These are phyloP conservation scores for Emergomyces pasteurianus DNA, from an alignment of 2,329 filamentous ascomycete genomes.

Conservation along the genomic window DNA sequence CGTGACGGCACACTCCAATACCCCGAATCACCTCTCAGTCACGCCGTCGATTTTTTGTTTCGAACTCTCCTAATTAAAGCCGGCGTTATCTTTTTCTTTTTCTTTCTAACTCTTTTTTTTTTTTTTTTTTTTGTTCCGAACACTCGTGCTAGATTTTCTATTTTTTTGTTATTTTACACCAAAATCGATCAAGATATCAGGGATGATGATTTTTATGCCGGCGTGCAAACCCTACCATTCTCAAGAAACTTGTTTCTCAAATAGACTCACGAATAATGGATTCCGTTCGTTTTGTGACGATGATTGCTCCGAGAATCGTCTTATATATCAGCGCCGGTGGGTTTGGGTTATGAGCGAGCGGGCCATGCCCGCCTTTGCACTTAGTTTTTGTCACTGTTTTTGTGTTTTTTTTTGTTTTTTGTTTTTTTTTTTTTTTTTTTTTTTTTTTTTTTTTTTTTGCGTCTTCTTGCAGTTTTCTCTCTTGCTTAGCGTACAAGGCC, in stretches of 20 bases:
- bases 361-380: not conserved
- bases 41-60: not conserved
- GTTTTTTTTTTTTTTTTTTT: not conserved
- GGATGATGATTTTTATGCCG: not conserved
- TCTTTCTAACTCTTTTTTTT: too few relatives aligned
- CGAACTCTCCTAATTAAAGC: not conserved
- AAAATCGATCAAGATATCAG: not conserved
- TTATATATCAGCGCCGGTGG: not conserved
- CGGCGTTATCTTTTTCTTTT: not conserved
- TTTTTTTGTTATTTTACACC: not conserved
- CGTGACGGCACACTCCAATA: not conserved
- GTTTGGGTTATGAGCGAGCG: not conserved
- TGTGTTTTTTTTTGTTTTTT: not conserved
- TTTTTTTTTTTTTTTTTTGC: not conserved
- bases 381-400: not conserved
- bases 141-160: not conserved
- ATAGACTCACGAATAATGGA: conserved; percentile 4
- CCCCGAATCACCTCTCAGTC: not conserved
- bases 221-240: not conserved
- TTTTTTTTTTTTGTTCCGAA: not conserved
- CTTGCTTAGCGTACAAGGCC: not conserved
- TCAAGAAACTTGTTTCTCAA: not conserved
- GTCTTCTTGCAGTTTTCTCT: not conserved
- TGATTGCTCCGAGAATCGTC: not conserved
- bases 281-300: not conserved